These are phyloP conservation scores for Pachysandra terminalis DNA, from an alignment of 164 flowering plant genomes.

Conservation along the genomic window DNA sequence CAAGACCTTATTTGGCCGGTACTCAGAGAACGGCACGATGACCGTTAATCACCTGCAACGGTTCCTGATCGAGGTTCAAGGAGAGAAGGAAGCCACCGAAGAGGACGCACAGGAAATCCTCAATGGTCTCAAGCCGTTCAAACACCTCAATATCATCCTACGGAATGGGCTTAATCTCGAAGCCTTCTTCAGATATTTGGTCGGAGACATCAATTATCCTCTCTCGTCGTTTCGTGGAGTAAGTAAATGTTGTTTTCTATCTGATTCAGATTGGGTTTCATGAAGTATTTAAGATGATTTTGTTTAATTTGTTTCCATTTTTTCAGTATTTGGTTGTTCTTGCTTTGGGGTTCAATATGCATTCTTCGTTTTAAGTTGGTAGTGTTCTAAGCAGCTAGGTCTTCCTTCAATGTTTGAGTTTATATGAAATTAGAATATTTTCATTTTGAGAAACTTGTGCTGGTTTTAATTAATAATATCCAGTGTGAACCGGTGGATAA, in stretches of 20 bases:
- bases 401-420: too few relatives aligned
- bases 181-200: conserved; percentile 37
- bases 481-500: too few relatives aligned
- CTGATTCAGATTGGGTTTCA: not conserved
- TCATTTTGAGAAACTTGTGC: too few relatives aligned
- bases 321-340: too few relatives aligned
- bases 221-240: conserved; percentile 23
- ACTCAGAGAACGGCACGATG: conserved; percentile 74
- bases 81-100: conserved; percentile 39
- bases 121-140: conserved; percentile 32
- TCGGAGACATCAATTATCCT: conserved; percentile 33
- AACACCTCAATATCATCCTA: conserved; percentile 30
- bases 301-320: not conserved
- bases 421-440: too few relatives aligned
- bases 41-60: conserved; percentile 48
- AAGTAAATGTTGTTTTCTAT: not conserved
- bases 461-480: too few relatives aligned
- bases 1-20: conserved; percentile 48
- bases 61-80: conserved; percentile 68
- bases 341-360: too few relatives aligned
- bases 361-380: too few relatives aligned
- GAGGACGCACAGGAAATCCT: conserved; percentile 68
- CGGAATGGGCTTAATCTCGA: conserved; percentile 30
- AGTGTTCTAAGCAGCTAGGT: too few relatives aligned
- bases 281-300: not conserved